Base-by-base conservation (phyloP, 768 basidiomycete genomes). In the Russula virescens region DNA sequence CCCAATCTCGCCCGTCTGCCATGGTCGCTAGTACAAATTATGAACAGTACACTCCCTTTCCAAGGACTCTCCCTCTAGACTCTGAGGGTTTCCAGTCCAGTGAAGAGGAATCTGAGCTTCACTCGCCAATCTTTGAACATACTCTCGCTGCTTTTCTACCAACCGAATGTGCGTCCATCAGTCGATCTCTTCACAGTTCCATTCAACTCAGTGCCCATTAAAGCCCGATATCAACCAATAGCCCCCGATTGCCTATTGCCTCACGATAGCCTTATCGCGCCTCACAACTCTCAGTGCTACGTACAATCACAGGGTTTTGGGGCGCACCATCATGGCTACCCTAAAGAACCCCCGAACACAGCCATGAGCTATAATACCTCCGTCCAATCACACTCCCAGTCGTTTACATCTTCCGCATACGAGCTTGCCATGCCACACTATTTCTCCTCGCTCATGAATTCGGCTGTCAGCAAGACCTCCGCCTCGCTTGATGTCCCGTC, bases 101-200 rank as follows among this genome's bases (percentile, higher is more conserved):
- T 72, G 87, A 89, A 71, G 88, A 88, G 69, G 83, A 85, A 70
- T 89, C 88, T 56, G 87, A 85, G 63, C 74, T 89, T 25, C 86
- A 88, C 69, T 89, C 88, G 2, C 88, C 89, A 67, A 80, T 84
- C 56, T 86, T 86, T 74, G 81, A 84, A 76, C 76, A 77, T 69
- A 76, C 78, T 70, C 77, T 78, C 71, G 74, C 74, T 69, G 69
- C 66, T 68, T 66, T 72, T 64, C 68, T 69, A 47, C 63, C 61
- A 28, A 60, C n/a, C 18, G 68, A 72, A 60, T 68, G 74, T 75
- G 68, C 62, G 74, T 71, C 55, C 68, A 71, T 68, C 70, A 72
- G 35, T 56, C 60, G 58, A 58, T 58, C 63, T 60, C 31, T 54
- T 56, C 53, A 53, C 51, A 52, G 55, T 58, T 56, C 60, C 47